Evolutionary conservation across 805 yeast genomes (phyloP).

Genomic region (Debaryomyces hansenii): DNA sequence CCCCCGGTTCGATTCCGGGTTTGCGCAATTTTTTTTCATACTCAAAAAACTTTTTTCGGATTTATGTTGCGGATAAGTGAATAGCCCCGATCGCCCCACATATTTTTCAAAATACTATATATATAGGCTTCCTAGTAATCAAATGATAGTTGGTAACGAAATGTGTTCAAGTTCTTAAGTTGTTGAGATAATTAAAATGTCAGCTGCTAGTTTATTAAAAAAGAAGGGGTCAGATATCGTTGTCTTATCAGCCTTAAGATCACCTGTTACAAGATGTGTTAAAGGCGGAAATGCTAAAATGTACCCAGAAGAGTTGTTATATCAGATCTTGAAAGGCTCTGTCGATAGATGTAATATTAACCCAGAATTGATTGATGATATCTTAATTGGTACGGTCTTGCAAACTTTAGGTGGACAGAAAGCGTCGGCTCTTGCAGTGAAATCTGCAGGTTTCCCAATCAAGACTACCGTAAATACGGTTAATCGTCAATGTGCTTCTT

Average conservation of each 20-base stretch:
- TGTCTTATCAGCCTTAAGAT: slow-evolving; percentile 32
- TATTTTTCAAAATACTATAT: too few species aligned
- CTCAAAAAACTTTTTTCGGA: background rate
- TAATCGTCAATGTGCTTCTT: slow-evolving; percentile 41
- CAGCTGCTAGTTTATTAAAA: slow-evolving; percentile 2
- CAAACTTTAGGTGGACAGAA: slow-evolving; percentile 40
- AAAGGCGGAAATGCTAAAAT: slow-evolving; percentile 37
- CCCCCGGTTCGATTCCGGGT: slow-evolving; percentile 22
- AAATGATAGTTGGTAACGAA: too few species aligned
- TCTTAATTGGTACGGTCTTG: slow-evolving; percentile 36
- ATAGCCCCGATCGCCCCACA: background rate
- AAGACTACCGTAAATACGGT: slow-evolving; percentile 34
- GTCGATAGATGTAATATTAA: slow-evolving; percentile 23
- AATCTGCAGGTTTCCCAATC: slow-evolving; percentile 31
- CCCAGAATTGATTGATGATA: slow-evolving; percentile 28
- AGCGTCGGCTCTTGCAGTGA: slow-evolving; percentile 35
- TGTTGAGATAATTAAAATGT: background rate
- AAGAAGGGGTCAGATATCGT: slow-evolving; percentile 33
- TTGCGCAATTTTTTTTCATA: slow-evolving; percentile 11
- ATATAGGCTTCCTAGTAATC: too few species aligned
- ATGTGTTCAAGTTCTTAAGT: too few species aligned
- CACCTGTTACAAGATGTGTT: slow-evolving; percentile 35
- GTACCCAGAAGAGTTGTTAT: slow-evolving; percentile 35
- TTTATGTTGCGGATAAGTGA: background rate
- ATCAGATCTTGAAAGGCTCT: slow-evolving; percentile 28